Conservation (phyloP, 2,329 filamentous ascomycete genomes). For the Aspergillus caelatus region DNA sequence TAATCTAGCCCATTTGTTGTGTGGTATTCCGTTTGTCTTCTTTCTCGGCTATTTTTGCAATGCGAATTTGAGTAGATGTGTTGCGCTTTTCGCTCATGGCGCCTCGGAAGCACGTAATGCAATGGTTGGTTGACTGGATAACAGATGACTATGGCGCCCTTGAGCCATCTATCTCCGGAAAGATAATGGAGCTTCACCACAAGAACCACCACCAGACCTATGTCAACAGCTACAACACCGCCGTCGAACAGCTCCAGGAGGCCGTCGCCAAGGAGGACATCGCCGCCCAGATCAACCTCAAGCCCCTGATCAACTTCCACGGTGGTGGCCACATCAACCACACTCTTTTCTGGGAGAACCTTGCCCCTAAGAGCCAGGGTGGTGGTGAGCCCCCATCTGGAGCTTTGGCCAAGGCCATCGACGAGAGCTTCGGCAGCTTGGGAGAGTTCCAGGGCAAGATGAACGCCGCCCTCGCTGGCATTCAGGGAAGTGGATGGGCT, state of each 20-base stretch:
- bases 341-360: conserved; percentile 68
- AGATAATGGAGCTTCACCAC: conserved; percentile 97
- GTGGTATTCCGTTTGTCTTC: background rate
- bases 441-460: conserved; percentile 65
- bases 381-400: conserved; percentile 66
- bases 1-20: background rate
- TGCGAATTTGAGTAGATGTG: background rate
- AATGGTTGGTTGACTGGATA: conserved; percentile 11
- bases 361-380: conserved; percentile 63
- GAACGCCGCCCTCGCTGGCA: conserved; percentile 64
- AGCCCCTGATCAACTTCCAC: conserved; percentile 67
- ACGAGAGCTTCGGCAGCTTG: conserved; percentile 61
- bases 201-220: conserved; percentile 94
- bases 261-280: conserved; percentile 59
- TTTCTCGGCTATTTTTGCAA: background rate
- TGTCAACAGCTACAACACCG: conserved; percentile 84
- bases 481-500: conserved; percentile 68
- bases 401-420: conserved; percentile 60
- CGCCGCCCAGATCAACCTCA: conserved; percentile 59
- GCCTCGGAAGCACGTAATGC: background rate
- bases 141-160: conserved; percentile 95
- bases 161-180: conserved; percentile 78
- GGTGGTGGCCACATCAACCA: conserved; percentile 67
- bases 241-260: conserved; percentile 69
- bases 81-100: background rate